phyloP scores from a whole-genome alignment of 1,139 yeast species.

The Pichia sorboxylosa region DNA sequence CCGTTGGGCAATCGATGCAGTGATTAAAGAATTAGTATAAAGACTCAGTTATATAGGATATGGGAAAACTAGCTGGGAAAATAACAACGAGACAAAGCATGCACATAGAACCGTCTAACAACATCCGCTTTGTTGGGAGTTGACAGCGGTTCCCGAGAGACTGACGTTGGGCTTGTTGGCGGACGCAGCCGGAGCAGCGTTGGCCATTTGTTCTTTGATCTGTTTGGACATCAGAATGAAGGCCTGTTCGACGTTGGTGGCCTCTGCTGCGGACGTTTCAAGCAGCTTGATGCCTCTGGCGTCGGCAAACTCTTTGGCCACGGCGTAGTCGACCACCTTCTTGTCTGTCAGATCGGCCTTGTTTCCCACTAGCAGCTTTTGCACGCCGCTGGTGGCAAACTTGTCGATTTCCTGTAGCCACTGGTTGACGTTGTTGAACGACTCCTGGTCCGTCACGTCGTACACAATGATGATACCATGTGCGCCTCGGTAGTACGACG shows the following conservation, averaged over 20 bases:
- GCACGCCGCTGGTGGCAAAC: slow-evolving; percentile 95
- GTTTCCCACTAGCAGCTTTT: slow-evolving; percentile 92
- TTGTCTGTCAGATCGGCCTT: slow-evolving; percentile 91
- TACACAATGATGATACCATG: slow-evolving; percentile 96
- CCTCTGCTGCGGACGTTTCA: slow-evolving; percentile 92
- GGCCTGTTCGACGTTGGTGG: slow-evolving; percentile 96
- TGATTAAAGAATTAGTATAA: no score
- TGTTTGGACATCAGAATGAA: slow-evolving; percentile 98
- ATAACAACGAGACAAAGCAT: no score
- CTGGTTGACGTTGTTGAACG: slow-evolving; percentile 93
- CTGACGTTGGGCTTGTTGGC: slow-evolving; percentile 66
- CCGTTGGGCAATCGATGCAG: no score
- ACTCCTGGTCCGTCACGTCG: slow-evolving; percentile 96
- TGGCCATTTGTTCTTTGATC: slow-evolving; percentile 92
- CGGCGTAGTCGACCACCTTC: slow-evolving; percentile 91
- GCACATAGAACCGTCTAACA: no score
- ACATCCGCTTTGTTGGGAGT: slow-evolving; percentile 62
- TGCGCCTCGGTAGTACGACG: slow-evolving; percentile 96
- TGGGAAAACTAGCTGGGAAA: no score
- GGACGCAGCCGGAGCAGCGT: slow-evolving; percentile 33
- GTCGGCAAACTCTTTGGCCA: slow-evolving; percentile 96
- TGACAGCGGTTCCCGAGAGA: slow-evolving; percentile 80
- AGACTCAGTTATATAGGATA: no score
- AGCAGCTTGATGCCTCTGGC: slow-evolving; percentile 89
- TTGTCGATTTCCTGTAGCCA: slow-evolving; percentile 99